A percentile compares a stretch with the other conserved stretches of the same genome.
phyloP scores from a whole-genome alignment of 495 filamentous ascomycete genomes.

The Penicillium parvum region DNA sequence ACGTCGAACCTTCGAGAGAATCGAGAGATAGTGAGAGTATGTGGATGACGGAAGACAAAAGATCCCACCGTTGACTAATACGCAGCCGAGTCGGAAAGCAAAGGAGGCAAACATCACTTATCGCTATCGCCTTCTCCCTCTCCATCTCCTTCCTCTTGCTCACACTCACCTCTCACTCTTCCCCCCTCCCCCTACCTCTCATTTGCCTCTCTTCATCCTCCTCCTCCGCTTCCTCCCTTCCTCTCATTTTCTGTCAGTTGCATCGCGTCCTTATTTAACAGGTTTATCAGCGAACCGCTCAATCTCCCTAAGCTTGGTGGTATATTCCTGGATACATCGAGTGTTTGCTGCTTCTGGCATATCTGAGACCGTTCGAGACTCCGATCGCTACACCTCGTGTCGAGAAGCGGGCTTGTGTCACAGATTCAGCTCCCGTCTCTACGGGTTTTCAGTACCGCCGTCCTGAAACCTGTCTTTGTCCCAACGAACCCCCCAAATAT shows the following conservation, averaged over 20 bases:
- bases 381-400: slow-evolving; percentile 10
- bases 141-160: slow-evolving; percentile 6
- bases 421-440: background rate
- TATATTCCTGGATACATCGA: slow-evolving; percentile 15
- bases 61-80: too few species aligned
- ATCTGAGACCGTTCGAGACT: slow-evolving; percentile 17
- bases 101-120: slow-evolving; percentile 29
- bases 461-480: slow-evolving; percentile 12
- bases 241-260: background rate
- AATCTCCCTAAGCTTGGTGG: slow-evolving; percentile 15
- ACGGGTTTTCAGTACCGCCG: slow-evolving; percentile 1
- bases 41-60: slow-evolving; percentile 14
- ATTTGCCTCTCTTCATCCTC: background rate
- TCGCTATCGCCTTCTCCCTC: slow-evolving; percentile 17
- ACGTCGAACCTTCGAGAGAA: background rate
- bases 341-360: slow-evolving; percentile 14
- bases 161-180: slow-evolving; percentile 6
- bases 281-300: background rate
- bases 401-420: slow-evolving; percentile 5
- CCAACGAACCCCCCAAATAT: slow-evolving; percentile 1
- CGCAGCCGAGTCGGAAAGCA: slow-evolving; percentile 10
- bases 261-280: slow-evolving; percentile 2
- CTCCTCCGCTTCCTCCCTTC: background rate
- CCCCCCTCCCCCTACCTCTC: slow-evolving; percentile 5
- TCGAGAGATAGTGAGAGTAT: too few species aligned